Evolutionary conservation across 1,284 basidiomycete species (phyloP).

Genomic region (Heliocybe sulcata): DNA sequence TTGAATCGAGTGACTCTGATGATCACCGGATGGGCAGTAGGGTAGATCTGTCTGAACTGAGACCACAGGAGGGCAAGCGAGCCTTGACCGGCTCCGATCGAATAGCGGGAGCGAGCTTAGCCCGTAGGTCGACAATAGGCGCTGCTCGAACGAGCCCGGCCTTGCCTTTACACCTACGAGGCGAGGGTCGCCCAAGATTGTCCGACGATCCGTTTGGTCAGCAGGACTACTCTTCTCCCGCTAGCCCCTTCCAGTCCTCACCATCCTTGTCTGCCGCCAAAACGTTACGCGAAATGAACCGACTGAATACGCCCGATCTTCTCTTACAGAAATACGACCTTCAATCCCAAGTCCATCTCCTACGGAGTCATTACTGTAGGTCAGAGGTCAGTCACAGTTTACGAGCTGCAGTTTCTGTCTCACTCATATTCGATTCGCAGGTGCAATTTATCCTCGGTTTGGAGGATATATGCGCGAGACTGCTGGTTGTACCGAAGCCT

Average conservation of each 20-base stretch:
- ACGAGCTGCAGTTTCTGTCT: neutral
- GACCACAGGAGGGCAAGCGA: neutral
- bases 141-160: constrained; percentile 69
- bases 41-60: neutral
- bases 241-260: constrained; percentile 55
- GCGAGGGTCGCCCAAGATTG: constrained; percentile 41
- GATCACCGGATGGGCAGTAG: neutral
- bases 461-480: constrained; percentile 89
- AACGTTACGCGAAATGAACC: constrained; percentile 35
- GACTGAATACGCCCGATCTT: constrained; percentile 38
- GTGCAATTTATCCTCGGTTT: constrained; percentile 84
- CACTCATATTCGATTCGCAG: constrained; percentile 25
- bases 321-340: constrained; percentile 62
- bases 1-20: constrained; percentile 17
- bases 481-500: constrained; percentile 89
- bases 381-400: constrained; percentile 62
- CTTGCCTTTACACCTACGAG: constrained; percentile 50
- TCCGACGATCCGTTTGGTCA: constrained; percentile 73
- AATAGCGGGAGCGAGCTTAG: constrained; percentile 9
- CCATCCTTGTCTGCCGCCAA: constrained; percentile 51
- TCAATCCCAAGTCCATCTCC: constrained; percentile 63
- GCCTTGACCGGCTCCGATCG: neutral
- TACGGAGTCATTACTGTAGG: constrained; percentile 86
- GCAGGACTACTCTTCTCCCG: constrained; percentile 38
- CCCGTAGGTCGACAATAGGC: constrained; percentile 39